These are phyloP conservation scores for Aspergillus conjunctus DNA, from an alignment of 495 filamentous ascomycete genomes.

Conservation along the genomic window DNA sequence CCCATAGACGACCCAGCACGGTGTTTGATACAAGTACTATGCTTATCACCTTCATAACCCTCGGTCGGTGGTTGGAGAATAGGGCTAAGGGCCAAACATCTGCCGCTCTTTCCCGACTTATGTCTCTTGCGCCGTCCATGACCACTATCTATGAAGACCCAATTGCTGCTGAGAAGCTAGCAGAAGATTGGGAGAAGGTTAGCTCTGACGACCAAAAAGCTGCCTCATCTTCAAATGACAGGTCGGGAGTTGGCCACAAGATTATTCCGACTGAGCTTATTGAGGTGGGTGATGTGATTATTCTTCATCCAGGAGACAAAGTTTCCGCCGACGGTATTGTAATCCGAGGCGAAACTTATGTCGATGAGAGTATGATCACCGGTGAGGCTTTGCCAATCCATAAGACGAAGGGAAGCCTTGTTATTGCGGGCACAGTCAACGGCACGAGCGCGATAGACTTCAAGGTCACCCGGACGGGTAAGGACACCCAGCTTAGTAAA, in stretches of 20 bases:
- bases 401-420: conserved; percentile 74
- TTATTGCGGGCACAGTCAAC: conserved; percentile 98
- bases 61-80: conserved; percentile 93
- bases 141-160: conserved; percentile 97
- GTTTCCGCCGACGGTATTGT: conserved; percentile 92
- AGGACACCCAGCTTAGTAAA: conserved; percentile 95
- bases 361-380: conserved; percentile 99
- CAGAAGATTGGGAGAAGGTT: conserved; percentile 66
- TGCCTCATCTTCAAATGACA: conserved; percentile 45
- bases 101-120: conserved; percentile 88
- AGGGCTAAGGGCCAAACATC: conserved; percentile 96
- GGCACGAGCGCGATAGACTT: conserved; percentile 90
- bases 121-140: conserved; percentile 95
- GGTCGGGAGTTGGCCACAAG: conserved; percentile 67
- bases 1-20: conserved; percentile 77
- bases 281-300: conserved; percentile 89
- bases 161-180: conserved; percentile 87
- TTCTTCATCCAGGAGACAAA: conserved; percentile 93
- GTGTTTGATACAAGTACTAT: conserved; percentile 98
- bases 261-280: conserved; percentile 92
- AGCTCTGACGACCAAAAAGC: conserved; percentile 22
- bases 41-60: conserved; percentile 94
- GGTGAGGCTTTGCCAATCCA: conserved; percentile 93
- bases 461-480: conserved; percentile 86
- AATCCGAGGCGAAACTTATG: conserved; percentile 84